Conservation (phyloP, 2,329 filamentous ascomycete species). For the Fonsecaea multimorphosa region DNA sequence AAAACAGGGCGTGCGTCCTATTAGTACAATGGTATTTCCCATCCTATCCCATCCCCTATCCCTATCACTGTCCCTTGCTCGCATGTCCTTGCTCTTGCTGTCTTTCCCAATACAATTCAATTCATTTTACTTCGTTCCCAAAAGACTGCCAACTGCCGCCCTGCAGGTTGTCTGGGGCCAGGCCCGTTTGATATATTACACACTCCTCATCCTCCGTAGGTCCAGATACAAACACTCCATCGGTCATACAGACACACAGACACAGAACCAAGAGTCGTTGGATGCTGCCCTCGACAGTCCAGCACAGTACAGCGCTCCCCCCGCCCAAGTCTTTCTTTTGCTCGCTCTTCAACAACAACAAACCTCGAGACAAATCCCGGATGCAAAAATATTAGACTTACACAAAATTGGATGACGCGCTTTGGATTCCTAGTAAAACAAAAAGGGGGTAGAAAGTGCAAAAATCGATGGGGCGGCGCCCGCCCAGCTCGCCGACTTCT, state of each 20-base stretch:
- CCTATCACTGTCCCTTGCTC: no score
- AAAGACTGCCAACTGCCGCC: background rate
- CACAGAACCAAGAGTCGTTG: background rate
- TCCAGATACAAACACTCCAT: background rate
- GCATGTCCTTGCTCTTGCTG: no score
- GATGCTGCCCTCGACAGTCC: background rate
- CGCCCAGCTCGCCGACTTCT: background rate
- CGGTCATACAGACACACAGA: background rate
- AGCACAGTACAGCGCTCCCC: no score
- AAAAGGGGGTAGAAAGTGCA: background rate
- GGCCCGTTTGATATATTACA: conserved; percentile 1
- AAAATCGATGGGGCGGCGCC: conserved; percentile 2
- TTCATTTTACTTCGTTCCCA: background rate
- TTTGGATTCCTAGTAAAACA: conserved; percentile 3
- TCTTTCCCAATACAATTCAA: background rate
- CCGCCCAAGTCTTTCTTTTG: no score
- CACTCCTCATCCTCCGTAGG: background rate
- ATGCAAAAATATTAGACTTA: background rate
- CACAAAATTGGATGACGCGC: background rate
- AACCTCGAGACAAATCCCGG: background rate
- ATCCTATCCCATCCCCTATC: background rate
- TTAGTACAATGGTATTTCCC: conserved; percentile 4
- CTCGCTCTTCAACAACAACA: background rate
- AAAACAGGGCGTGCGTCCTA: background rate
- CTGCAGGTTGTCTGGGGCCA: background rate